Base-by-base conservation (phyloP, 2,329 filamentous ascomycete species). In the Thielaviopsis punctulata region DNA sequence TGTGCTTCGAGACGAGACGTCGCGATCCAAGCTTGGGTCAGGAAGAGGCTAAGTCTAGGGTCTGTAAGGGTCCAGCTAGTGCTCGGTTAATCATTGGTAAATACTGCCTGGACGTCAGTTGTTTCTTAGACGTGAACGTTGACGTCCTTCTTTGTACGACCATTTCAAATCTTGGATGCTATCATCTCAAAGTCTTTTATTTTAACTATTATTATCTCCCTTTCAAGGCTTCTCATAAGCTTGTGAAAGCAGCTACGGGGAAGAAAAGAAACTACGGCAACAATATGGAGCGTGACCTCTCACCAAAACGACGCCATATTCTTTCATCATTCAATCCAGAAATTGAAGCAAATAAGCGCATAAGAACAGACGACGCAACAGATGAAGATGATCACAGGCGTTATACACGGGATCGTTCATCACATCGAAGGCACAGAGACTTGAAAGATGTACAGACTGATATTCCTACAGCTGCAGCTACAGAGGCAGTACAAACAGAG, bases 281-380 rank as follows among this genome's bases (percentile, higher is more conserved):
- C 24, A 47, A 43, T 24, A 54, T 55, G 39, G 51, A 56, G 23
- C 50, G 41, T 15, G 48, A 48, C n/a, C 25, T 39, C 13, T 69
- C 67, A 23, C 64, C 68, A 25, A 64, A 62, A 57, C 62, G 72
- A 60, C 68, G 70, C n/a, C 70, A 69, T 45, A 72, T 74, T 19
- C 63, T 75, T 18, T 69, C 69, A 6, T 74, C 71, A 6, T 70
- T 72, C 58, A 72, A 73, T 56, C 67, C 63, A 5, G 62, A 64
- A 4, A 50, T 53, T 8, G 46, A 49, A 13, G 23, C 52, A 23
- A 24, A 49, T 10, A 49, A 33, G 19, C 53, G 49, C 39, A 19
- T 55, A 21, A 45, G 36, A 18, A 15, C 21, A 23, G 24, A 48
- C 19, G 23, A 41, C 30, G 30, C n/a, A 36, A 36, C 13, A 2